phyloP scores from a whole-genome alignment of 2,329 filamentous ascomycete genomes.

The Verticillium albo-atrum region DNA sequence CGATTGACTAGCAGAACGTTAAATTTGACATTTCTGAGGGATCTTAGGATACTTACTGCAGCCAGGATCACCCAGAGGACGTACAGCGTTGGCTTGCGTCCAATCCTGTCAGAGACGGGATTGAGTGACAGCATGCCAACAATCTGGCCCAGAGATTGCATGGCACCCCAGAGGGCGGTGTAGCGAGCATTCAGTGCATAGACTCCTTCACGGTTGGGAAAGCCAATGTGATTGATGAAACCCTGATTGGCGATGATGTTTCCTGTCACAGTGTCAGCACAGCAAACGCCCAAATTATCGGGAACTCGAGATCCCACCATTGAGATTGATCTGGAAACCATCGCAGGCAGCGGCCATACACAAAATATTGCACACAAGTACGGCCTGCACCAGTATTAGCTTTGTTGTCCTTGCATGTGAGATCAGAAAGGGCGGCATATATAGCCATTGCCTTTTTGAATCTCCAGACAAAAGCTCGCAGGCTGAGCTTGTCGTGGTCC shows the following conservation, averaged over 20 bases:
- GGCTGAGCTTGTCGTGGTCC: neutral
- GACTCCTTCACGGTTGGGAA: slow-evolving; percentile 16
- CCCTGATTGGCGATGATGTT: slow-evolving; percentile 32
- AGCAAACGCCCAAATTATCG: slow-evolving; percentile 15
- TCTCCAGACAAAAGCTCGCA: neutral
- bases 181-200: slow-evolving; percentile 26
- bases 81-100: slow-evolving; percentile 25
- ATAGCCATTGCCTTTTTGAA: neutral
- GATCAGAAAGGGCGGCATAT: neutral
- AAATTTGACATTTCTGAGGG: no score
- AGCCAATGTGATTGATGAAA: slow-evolving; percentile 28
- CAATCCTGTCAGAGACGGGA: slow-evolving; percentile 19
- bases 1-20: slow-evolving; percentile 23
- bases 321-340: slow-evolving; percentile 19
- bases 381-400: neutral
- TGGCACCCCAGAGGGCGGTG: slow-evolving; percentile 31
- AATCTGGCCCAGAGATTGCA: slow-evolving; percentile 33
- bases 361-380: slow-evolving; percentile 14
- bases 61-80: slow-evolving; percentile 24
- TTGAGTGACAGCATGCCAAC: slow-evolving; percentile 27
- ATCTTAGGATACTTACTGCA: no score
- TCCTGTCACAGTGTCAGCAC: slow-evolving; percentile 14
- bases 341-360: slow-evolving; percentile 20
- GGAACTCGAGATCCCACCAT: neutral
- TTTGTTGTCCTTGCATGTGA: neutral